These are phyloP conservation scores for Lentinula lateritia DNA, from an alignment of 768 basidiomycete species.

Conservation along the genomic window DNA sequence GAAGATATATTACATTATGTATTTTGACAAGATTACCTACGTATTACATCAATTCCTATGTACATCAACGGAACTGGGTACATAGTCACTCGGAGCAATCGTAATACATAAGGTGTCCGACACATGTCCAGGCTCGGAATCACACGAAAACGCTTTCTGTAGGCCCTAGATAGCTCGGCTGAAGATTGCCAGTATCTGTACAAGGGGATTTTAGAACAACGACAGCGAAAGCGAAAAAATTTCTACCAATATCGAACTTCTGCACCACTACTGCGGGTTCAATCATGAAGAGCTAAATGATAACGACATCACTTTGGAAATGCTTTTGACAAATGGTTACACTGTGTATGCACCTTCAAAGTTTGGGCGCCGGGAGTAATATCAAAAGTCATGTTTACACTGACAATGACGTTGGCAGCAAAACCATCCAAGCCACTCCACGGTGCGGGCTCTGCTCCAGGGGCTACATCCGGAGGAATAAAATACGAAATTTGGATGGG, in stretches of 20 bases:
- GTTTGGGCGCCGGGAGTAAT: slow-evolving; percentile 51
- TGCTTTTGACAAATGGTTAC: neutral
- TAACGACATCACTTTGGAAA: neutral
- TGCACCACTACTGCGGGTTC: slow-evolving; percentile 57
- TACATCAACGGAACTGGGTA: neutral
- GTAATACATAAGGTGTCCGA: neutral
- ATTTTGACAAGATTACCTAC: neutral
- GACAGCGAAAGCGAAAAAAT: slow-evolving; percentile 7
- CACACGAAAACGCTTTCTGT: slow-evolving; percentile 43
- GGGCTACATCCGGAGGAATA: slow-evolving; percentile 33
- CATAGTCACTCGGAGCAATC: neutral
- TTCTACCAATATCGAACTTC: slow-evolving; percentile 54
- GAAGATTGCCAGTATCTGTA: slow-evolving; percentile 51
- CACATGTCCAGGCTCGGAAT: neutral
- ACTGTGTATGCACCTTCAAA: slow-evolving; percentile 36
- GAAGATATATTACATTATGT: neutral
- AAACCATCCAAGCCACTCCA: slow-evolving; percentile 48
- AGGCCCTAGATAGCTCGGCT: slow-evolving; percentile 56
- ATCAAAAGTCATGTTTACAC: slow-evolving; percentile 31
- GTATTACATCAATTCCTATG: no score
- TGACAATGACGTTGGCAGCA: slow-evolving; percentile 47
- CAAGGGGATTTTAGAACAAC: neutral
- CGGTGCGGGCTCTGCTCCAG: slow-evolving; percentile 38
- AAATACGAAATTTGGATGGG: slow-evolving; percentile 37
- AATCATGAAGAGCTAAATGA: slow-evolving; percentile 42